These are phyloP conservation scores for Candida endomychidarum DNA, from an alignment of 805 yeast genomes.

Conservation along the genomic window DNA sequence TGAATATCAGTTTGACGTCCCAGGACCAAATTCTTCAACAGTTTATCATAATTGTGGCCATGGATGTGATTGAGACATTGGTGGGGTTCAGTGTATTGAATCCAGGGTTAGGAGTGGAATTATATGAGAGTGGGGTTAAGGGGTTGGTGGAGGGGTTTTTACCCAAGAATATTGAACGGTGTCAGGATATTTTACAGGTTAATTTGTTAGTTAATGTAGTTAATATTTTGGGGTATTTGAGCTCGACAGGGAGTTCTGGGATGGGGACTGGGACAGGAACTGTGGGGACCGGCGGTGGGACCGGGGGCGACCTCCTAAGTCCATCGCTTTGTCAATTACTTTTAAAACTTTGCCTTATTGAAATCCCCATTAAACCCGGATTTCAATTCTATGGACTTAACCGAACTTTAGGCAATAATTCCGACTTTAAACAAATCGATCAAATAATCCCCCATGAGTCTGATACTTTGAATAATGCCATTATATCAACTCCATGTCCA, in stretches of 20 bases:
- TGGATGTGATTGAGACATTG: constrained; percentile 57
- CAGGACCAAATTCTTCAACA: constrained; percentile 38
- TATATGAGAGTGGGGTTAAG: constrained; percentile 8
- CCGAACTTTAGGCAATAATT: constrained; percentile 52
- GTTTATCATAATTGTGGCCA: constrained; percentile 47
- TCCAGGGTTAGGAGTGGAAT: background rate
- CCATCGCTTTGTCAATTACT: constrained; percentile 26
- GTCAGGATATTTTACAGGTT: constrained; percentile 39
- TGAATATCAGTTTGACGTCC: constrained; percentile 13
- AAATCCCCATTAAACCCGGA: constrained; percentile 38
- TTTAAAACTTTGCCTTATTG: constrained; percentile 39
- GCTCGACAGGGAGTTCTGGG: too few relatives aligned
- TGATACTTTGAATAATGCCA: constrained; percentile 22
- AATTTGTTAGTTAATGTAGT: constrained; percentile 52
- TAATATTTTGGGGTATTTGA: constrained; percentile 51
- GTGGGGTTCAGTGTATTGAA: constrained; percentile 15
- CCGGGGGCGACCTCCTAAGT: constrained; percentile 2
- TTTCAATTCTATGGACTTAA: constrained; percentile 55
- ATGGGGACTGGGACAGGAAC: too few relatives aligned
- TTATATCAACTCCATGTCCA: constrained; percentile 30
- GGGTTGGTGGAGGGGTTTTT: constrained; percentile 39
- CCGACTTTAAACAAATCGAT: constrained; percentile 42
- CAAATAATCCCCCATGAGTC: constrained; percentile 37
- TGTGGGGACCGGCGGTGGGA: constrained; percentile 15
- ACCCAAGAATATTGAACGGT: constrained; percentile 49